Base-by-base conservation (phyloP, 2,329 filamentous ascomycete species). In the Pseudogymnoascus sp. region DNA sequence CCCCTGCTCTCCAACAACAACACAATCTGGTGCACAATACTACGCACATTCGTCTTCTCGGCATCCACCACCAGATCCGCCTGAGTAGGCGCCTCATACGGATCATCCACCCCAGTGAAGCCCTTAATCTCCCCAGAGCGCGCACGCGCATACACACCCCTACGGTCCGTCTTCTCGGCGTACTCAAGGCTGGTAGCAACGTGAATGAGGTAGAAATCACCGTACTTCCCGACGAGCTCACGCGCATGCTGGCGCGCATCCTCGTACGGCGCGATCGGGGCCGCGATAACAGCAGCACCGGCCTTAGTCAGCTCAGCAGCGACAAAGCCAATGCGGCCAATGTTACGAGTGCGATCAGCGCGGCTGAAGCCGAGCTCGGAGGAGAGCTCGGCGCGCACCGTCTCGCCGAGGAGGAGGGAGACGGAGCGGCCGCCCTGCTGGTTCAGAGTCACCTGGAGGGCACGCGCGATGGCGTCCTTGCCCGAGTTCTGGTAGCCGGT, bases 101-200 rank as follows among this genome's bases (percentile, higher is more conserved):
- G 93, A 80, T 98, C 93, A 75, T 98, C 93, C 64, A 99, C 92
- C 73, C 95, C 95, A 6, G 95, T 99, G 84, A 99, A 99, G 68
- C 93, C 93, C 86, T 93, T 95, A 79, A 99, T 96, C 81, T 96
- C 90, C 65, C 95, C 95, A 19, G 82, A 84, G 67, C 95, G 85
- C 43, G 95, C 95, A 75, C 86, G 85, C 69, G 84, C 84, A 79
- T 98, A 99, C 74, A 96, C 88, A 66, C 95, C 95, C 67, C 89
- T 85, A 82, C 92, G 93, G 79, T 99, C 95, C 31, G 92, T 97
- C 85, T 90, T 91, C 84, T 99, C 95, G 75, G 88, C 90, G 80
- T 93, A 86, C 80, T 96, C 93, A 67, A 99, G 87, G 25, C 91
- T 87, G 57, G 95, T 99, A 43, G 91, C 91, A 61, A 99, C 93